Percentiles rank a stretch among this genome's conserved stretches.
These are phyloP conservation scores for Persicaria maculosa DNA, from an alignment of 148 eudicot species.

Conservation along the genomic window DNA sequence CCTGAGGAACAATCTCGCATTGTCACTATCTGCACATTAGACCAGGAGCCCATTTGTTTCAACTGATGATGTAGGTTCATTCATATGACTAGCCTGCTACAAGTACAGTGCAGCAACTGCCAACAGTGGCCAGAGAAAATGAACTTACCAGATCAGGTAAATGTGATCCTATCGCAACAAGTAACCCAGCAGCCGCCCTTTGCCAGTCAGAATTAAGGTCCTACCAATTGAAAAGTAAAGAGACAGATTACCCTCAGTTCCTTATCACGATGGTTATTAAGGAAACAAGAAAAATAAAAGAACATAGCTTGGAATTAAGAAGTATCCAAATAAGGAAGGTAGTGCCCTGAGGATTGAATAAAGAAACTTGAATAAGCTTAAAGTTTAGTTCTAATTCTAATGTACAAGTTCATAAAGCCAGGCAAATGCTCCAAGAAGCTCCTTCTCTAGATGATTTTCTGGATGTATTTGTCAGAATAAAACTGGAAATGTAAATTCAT, in stretches of 20 bases:
- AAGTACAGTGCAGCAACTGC: background rate
- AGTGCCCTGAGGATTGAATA: background rate
- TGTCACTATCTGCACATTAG: background rate
- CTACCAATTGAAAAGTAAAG: conserved; percentile 24
- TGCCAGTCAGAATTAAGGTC: conserved; percentile 95
- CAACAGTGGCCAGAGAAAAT: conserved; percentile 9
- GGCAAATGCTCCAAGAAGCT: no score
- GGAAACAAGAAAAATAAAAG: background rate
- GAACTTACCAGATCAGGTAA: conserved; percentile 80
- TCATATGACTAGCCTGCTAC: background rate
- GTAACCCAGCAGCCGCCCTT: conserved; percentile 79
- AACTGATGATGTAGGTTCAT: background rate
- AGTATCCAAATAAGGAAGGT: background rate
- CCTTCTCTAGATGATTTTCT: no score
- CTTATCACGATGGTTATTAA: background rate
- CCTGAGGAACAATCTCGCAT: background rate
- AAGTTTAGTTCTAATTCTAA: no score
- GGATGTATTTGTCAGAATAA: no score
- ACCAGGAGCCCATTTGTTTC: background rate
- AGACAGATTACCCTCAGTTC: background rate
- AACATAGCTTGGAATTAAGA: background rate
- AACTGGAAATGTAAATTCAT: background rate
- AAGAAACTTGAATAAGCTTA: background rate
- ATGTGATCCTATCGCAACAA: conserved; percentile 94
- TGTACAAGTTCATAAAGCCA: no score